Base-by-base conservation (phyloP, 306 rosid genomes). In the Luffa aegyptiaca region DNA sequence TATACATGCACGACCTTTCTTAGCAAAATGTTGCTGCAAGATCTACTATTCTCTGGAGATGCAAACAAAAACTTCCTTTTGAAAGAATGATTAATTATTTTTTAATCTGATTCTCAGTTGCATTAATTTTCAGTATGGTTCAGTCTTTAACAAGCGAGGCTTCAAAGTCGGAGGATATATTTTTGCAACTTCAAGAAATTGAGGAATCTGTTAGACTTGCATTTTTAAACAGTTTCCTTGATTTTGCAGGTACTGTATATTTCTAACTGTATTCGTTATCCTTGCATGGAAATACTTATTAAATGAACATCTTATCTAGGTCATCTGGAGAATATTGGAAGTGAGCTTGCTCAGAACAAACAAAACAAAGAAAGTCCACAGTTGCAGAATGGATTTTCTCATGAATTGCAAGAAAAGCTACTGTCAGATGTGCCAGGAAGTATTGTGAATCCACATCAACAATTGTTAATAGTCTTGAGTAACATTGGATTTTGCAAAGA, bases 181-280 rank as follows among this genome's bases (percentile, higher is more conserved):
- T 87, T 87, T 77, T 83, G 59, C 98, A 87, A 80, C 90, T 91
- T 84, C 98, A 96, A 87, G 99, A 96, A 81, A 90, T 86, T 78
- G 98, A 96, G 83, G 99, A 93, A 85, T 91, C 99, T 88, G 90
- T 90, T 84, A 89, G 99, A 89, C 92, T 96, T 74, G 97, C 98
- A 77, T 90, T 90, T 91, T 88, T 96, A 82, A 96, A 93, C 87
- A 88, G 97, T 82, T 91, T 93, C 90, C 88, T 96, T 80, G 96
- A 96, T 87, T 93, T 96, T 87, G 96, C 99, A 80, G 99, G 99
- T 95, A 95, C 52, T 88, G 86, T 69, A 58, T 81, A 57, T 83
- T 81, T 78, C 76, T 71, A 46, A 80, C 68, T 80, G 42, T 41
- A 81, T 74, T 48, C 33, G 79, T 73, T 80, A 69, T 82, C 37